Percentiles rank a stretch among this genome's conserved stretches.
Conservation (phyloP, 2,329 filamentous ascomycete genomes). For the Scolecobasidium constrictum region DNA sequence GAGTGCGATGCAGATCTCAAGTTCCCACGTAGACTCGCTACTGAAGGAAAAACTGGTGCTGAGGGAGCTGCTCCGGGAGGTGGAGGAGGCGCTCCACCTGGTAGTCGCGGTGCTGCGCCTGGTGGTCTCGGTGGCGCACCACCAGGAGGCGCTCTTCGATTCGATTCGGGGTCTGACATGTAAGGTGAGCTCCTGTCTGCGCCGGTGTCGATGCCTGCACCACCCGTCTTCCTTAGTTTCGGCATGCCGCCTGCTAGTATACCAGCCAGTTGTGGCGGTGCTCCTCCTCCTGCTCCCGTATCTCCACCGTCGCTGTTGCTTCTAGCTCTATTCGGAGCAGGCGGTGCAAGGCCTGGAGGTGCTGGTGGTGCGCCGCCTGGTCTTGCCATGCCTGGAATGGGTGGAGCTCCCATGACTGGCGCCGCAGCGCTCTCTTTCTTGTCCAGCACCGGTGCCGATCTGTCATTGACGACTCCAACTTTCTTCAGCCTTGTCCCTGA, state of each 20-base stretch:
- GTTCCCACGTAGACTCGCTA: slow-evolving; percentile 36
- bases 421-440: slow-evolving; percentile 43
- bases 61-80: slow-evolving; percentile 30
- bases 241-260: slow-evolving; percentile 92
- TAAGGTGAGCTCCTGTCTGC: slow-evolving; percentile 63
- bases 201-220: slow-evolving; percentile 45
- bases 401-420: slow-evolving; percentile 64
- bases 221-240: slow-evolving; percentile 80
- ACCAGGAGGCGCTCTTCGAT: slow-evolving; percentile 36
- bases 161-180: slow-evolving; percentile 66
- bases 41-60: slow-evolving; percentile 48
- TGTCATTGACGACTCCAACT: slow-evolving; percentile 72
- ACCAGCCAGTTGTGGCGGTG: slow-evolving; percentile 71
- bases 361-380: slow-evolving; percentile 29
- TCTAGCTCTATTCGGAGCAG: slow-evolving; percentile 60
- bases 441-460: slow-evolving; percentile 66
- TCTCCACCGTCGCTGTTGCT: slow-evolving; percentile 63
- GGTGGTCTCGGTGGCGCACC: slow-evolving; percentile 39
- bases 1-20: slow-evolving; percentile 49
- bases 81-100: slow-evolving; percentile 37
- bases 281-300: slow-evolving; percentile 31
- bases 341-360: slow-evolving; percentile 58
- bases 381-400: slow-evolving; percentile 54
- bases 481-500: slow-evolving; percentile 78
- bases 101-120: slow-evolving; percentile 31